Evolutionary conservation across 192 early-diverging fungal species (phyloP).

Genomic region (Diversispora eburnea): DNA sequence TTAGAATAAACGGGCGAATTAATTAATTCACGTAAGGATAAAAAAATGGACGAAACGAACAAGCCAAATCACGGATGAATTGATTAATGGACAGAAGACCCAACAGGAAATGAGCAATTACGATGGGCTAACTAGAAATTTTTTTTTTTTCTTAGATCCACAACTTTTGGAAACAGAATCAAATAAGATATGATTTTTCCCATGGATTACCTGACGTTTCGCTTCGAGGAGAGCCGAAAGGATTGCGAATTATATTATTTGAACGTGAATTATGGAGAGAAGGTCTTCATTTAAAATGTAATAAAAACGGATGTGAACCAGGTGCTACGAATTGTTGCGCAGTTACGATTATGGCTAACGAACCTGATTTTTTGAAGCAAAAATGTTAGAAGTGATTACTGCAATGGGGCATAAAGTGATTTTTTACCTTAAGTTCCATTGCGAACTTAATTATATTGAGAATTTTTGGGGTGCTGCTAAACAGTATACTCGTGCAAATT

Average conservation of each 20-base stretch:
- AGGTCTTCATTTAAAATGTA: not conserved
- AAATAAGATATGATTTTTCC: not conserved
- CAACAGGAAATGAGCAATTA: too few species aligned
- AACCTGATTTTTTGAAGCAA: slow-evolving; percentile 34
- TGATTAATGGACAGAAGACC: too few species aligned
- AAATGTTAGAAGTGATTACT: slow-evolving; percentile 21
- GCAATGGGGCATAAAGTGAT: slow-evolving; percentile 20
- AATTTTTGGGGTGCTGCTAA: slow-evolving; percentile 34
- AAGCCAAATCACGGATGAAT: too few species aligned
- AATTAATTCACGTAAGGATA: too few species aligned
- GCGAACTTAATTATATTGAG: slow-evolving; percentile 36
- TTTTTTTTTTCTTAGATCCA: not conserved
- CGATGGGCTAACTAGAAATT: too few species aligned
- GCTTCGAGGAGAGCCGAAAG: slow-evolving; percentile 6
- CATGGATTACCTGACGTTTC: slow-evolving; percentile 12
- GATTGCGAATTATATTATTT: not conserved
- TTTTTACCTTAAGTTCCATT: slow-evolving; percentile 36
- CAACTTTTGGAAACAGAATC: not conserved
- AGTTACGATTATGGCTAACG: slow-evolving; percentile 23
- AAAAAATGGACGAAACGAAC: too few species aligned
- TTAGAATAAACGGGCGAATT: too few species aligned
- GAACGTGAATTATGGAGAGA: slow-evolving; percentile 2
- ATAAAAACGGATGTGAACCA: slow-evolving; percentile 5
- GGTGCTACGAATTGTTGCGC: slow-evolving; percentile 24
- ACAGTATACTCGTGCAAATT: slow-evolving; percentile 26